Conservation (phyloP, 2,329 filamentous ascomycete genomes). For the Madurella mycetomatis region DNA sequence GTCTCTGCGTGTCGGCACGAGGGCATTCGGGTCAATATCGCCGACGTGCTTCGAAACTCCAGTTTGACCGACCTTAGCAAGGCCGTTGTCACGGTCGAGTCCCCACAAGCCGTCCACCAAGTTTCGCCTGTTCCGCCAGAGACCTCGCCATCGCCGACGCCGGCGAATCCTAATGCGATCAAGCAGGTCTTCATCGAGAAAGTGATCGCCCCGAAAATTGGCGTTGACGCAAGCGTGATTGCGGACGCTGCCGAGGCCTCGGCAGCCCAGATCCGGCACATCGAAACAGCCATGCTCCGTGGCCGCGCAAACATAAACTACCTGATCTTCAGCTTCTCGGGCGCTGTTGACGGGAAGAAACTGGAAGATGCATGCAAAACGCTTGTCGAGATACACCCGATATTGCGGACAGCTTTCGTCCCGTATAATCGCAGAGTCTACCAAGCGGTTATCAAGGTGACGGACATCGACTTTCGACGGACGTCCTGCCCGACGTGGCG, state of each 20-base stretch:
- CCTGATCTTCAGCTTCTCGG: slow-evolving; percentile 45
- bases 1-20: slow-evolving; percentile 42
- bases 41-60: slow-evolving; percentile 39
- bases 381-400: slow-evolving; percentile 43
- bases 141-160: slow-evolving; percentile 8
- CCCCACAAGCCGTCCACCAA: slow-evolving; percentile 8
- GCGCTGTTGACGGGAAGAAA: slow-evolving; percentile 38
- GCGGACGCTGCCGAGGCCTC: slow-evolving; percentile 47
- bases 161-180: slow-evolving; percentile 18
- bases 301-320: slow-evolving; percentile 44
- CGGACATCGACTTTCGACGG: slow-evolving; percentile 41
- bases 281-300: slow-evolving; percentile 45
- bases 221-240: slow-evolving; percentile 39
- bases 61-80: slow-evolving; percentile 44
- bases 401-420: slow-evolving; percentile 52
- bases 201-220: slow-evolving; percentile 40
- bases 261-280: slow-evolving; percentile 42
- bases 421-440: slow-evolving; percentile 43
- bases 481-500: slow-evolving; percentile 39
- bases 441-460: slow-evolving; percentile 44
- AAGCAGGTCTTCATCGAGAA: slow-evolving; percentile 38
- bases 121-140: slow-evolving; percentile 7
- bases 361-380: slow-evolving; percentile 45
- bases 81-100: slow-evolving; percentile 26
- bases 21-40: slow-evolving; percentile 38